These are phyloP conservation scores for Arbutus unedo DNA, from an alignment of 148 eudicot species.

Conservation along the genomic window DNA sequence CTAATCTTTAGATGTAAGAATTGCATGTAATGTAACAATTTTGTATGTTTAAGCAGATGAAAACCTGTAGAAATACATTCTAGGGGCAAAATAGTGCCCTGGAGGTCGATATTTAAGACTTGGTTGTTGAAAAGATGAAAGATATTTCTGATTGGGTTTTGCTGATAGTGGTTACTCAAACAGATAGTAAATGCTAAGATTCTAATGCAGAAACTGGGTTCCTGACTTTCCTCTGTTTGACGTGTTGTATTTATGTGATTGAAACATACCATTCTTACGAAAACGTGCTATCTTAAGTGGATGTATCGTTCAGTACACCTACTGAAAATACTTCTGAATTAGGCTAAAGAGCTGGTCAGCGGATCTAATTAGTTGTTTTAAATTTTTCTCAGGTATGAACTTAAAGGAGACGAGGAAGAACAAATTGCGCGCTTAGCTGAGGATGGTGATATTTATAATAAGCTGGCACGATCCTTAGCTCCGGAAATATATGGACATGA, in stretches of 20 bases:
- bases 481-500: slow-evolving; percentile 99
- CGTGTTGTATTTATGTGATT: too few relatives aligned
- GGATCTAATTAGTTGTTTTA: slow-evolving; percentile 8
- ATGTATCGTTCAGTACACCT: neutral
- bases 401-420: slow-evolving; percentile 87
- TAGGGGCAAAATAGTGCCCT: neutral
- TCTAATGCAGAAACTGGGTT: neutral
- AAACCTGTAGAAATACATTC: neutral
- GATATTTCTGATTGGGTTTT: neutral
- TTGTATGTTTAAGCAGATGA: neutral
- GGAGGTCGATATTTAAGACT: neutral
- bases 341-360: neutral
- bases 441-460: slow-evolving; percentile 96
- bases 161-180: neutral
- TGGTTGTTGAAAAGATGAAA: neutral
- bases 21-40: neutral
- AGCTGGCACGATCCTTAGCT: slow-evolving; percentile 82
- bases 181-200: neutral
- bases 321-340: neutral
- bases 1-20: neutral
- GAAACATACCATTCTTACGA: neutral
- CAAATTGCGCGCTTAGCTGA: slow-evolving; percentile 85
- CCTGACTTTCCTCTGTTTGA: too few relatives aligned
- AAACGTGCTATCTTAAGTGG: neutral
- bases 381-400: slow-evolving; percentile 60